A percentile compares a stretch with the other conserved stretches of the same genome.
Conservation (phyloP, 2,329 filamentous ascomycete species). For the Ophiostoma himal-ulmi region DNA sequence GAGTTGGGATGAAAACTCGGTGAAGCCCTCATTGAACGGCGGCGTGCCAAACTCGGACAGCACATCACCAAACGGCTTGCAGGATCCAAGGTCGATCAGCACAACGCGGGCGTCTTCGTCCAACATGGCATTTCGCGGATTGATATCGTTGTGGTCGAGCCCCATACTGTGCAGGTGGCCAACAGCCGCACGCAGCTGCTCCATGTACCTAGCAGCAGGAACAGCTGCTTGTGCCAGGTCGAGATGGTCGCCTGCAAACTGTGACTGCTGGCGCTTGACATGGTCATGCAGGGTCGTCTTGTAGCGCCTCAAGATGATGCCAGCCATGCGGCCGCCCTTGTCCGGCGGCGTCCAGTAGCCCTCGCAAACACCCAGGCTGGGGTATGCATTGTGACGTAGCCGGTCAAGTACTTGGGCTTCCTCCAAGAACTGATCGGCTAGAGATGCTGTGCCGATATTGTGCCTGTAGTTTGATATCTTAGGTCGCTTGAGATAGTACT, state of each 20-base stretch:
- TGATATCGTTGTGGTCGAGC: constrained; percentile 5
- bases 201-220: background rate
- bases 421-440: background rate
- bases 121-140: background rate
- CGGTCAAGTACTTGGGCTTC: background rate
- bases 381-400: background rate
- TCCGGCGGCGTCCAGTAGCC: constrained; percentile 5
- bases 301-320: constrained; percentile 2
- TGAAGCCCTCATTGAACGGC: background rate
- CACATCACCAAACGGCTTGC: background rate
- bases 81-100: background rate
- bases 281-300: background rate
- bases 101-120: background rate
- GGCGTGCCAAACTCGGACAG: constrained; percentile 8
- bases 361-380: background rate
- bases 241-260: background rate
- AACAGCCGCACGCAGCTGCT: background rate
- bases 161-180: constrained; percentile 10
- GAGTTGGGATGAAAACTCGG: background rate
- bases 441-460: background rate
- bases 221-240: background rate
- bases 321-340: constrained; percentile 2
- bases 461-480: background rate
- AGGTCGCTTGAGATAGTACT: background rate
- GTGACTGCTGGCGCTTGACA: background rate